Percentiles rank a stretch among this genome's conserved stretches.
Evolutionary conservation across 2,329 filamentous ascomycete species (phyloP).

Genomic region (Neurospora sp.): DNA sequence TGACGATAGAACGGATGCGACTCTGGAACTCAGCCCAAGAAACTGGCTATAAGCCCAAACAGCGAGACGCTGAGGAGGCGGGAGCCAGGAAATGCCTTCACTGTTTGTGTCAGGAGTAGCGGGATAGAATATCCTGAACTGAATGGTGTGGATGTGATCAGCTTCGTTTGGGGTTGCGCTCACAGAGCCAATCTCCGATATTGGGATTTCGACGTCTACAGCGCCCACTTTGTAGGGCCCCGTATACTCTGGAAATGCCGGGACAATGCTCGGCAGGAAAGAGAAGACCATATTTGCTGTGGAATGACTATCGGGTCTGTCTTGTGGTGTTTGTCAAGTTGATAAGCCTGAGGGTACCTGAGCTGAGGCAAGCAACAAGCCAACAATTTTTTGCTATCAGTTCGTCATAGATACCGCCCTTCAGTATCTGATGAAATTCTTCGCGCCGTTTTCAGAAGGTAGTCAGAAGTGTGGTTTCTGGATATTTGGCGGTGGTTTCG

Average conservation of each 20-base stretch:
- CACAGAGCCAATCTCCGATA: conserved; percentile 46
- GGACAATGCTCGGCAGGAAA: conserved; percentile 32
- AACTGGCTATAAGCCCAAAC: conserved; percentile 69
- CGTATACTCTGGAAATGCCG: conserved; percentile 63
- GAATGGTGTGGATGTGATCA: conserved; percentile 56
- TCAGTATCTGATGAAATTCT: neutral
- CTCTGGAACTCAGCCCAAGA: conserved; percentile 50
- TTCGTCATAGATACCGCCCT: neutral
- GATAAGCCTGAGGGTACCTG: neutral
- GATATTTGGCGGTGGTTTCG: neutral
- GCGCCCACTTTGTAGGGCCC: conserved; percentile 73
- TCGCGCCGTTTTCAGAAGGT: neutral
- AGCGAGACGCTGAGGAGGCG: conserved; percentile 63
- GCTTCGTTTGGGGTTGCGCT: conserved; percentile 43
- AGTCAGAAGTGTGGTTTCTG: neutral
- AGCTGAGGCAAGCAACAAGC: neutral
- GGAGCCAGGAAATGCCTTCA: conserved; percentile 64
- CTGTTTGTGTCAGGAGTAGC: conserved; percentile 42
- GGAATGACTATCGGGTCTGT: neutral
- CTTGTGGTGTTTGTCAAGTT: neutral
- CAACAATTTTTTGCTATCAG: neutral
- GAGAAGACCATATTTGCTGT: neutral
- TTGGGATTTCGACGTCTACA: conserved; percentile 69
- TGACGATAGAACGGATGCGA: conserved; percentile 51
- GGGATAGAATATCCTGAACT: conserved; percentile 77